Percentiles rank a stretch among this genome's conserved stretches.
Conservation (phyloP, 257 asterid species). For the Gardenia jasminoides region DNA sequence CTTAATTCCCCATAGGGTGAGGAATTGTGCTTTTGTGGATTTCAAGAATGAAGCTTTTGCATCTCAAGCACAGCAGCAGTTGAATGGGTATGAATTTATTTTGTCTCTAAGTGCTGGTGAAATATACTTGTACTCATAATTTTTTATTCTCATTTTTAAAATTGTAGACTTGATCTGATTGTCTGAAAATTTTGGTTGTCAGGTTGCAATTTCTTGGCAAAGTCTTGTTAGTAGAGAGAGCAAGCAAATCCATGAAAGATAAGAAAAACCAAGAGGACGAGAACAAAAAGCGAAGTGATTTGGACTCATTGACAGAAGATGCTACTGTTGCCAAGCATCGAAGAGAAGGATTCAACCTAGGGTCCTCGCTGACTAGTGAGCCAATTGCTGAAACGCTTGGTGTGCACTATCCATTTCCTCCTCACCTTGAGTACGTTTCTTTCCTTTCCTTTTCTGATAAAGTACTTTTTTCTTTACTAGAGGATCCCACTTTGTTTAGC, state of each 20-base stretch:
- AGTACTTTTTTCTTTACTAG: not conserved
- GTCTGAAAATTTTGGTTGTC: slow-evolving; percentile 17
- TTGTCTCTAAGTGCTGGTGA: not conserved
- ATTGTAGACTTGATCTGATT: slow-evolving; percentile 9
- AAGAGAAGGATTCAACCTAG: slow-evolving; percentile 27
- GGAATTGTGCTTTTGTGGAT: slow-evolving; percentile 79
- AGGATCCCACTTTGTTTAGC: not conserved
- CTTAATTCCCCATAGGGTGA: slow-evolving; percentile 39
- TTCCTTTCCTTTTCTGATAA: not conserved
- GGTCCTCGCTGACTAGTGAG: slow-evolving; percentile 33
- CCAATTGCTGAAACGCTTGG: slow-evolving; percentile 87
- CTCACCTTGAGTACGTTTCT: slow-evolving; percentile 77
- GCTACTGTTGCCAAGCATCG: slow-evolving; percentile 29
- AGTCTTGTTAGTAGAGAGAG: slow-evolving; percentile 68
- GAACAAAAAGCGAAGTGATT: slow-evolving; percentile 31
- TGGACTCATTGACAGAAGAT: slow-evolving; percentile 22
- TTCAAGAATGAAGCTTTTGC: slow-evolving; percentile 67
- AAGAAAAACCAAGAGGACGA: slow-evolving; percentile 34
- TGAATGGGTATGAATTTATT: slow-evolving; percentile 57
- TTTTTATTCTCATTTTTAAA: not conserved
- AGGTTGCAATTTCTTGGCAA: slow-evolving; percentile 88
- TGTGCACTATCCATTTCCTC: slow-evolving; percentile 89
- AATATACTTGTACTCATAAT: not conserved
- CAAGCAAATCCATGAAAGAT: slow-evolving; percentile 40
- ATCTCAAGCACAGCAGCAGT: slow-evolving; percentile 72